Evolutionary conservation across 176 grass and related monocot genomes (phyloP).

Genomic region (Metroxylon sagu): DNA sequence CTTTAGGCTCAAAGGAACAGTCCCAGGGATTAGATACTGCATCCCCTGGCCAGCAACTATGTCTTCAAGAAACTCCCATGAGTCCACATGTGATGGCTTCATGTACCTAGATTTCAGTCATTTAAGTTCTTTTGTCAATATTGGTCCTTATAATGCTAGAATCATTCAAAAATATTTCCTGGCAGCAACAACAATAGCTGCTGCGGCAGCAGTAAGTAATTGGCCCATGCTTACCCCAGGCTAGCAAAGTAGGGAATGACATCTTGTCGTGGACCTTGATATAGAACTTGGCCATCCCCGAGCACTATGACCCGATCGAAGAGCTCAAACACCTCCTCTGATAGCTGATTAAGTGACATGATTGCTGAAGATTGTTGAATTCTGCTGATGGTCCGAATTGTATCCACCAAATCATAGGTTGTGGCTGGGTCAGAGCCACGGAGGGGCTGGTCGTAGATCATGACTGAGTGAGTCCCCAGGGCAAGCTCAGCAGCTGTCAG

Average conservation of each 20-base stretch:
- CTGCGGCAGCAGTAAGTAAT: not conserved
- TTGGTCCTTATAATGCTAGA: too few species aligned
- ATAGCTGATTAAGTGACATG: constrained; percentile 21
- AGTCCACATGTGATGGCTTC: constrained; percentile 19
- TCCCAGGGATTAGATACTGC: constrained; percentile 14
- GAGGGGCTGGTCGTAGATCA: constrained; percentile 23
- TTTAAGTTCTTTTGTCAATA: too few species aligned
- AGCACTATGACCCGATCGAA: constrained; percentile 22
- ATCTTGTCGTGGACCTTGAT: constrained; percentile 27
- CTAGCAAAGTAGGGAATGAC: constrained; percentile 19
- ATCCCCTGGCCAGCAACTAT: constrained; percentile 18
- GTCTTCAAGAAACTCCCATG: constrained; percentile 30
- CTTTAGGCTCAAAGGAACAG: constrained; percentile 6
- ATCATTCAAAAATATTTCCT: too few species aligned
- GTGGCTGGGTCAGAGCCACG: constrained; percentile 12
- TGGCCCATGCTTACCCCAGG: constrained; percentile 6
- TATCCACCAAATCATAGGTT: constrained; percentile 20
- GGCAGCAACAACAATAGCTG: not conserved
- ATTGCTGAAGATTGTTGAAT: constrained; percentile 23
- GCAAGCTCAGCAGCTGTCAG: constrained; percentile 23
- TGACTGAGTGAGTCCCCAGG: constrained; percentile 20
- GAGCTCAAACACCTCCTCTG: constrained; percentile 20
- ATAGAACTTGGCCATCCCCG: constrained; percentile 20
- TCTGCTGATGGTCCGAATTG: constrained; percentile 9
- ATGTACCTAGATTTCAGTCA: constrained; percentile 6